A percentile compares a stretch with the other conserved stretches of the same genome.
These are phyloP conservation scores for Actinomortierella wolfii DNA, from an alignment of 371 early-diverging fungal species.

Conservation along the genomic window DNA sequence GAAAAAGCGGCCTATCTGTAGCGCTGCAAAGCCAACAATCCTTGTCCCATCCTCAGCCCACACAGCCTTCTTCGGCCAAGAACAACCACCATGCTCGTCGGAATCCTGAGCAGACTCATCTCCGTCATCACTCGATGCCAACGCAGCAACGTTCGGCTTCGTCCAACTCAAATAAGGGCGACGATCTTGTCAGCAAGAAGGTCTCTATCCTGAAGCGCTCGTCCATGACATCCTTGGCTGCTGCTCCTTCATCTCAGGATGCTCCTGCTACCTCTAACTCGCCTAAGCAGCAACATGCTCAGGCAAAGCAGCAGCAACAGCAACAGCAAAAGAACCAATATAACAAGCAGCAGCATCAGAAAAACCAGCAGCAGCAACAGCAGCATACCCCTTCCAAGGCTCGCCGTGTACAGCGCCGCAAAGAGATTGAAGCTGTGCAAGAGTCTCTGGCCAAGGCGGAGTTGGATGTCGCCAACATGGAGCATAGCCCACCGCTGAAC, in stretches of 20 bases:
- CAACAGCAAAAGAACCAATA: constrained; percentile 17
- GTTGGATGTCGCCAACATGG: constrained; percentile 19
- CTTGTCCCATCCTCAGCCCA: too few species aligned
- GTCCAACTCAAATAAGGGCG: constrained; percentile 2
- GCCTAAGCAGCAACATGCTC: neutral
- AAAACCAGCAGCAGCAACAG: constrained; percentile 18
- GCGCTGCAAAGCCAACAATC: constrained; percentile 15
- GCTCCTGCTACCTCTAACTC: constrained; percentile 5
- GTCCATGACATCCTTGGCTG: constrained; percentile 11
- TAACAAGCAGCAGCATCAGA: constrained; percentile 17
- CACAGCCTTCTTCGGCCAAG: constrained; percentile 5
- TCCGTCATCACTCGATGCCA: constrained; percentile 39
- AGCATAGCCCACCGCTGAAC: constrained; percentile 33
- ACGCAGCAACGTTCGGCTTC: constrained; percentile 15
- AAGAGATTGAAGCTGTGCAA: constrained; percentile 29
- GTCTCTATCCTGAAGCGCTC: constrained; percentile 22
- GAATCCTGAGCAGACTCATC: constrained; percentile 14
- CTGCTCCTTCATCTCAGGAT: constrained; percentile 4
- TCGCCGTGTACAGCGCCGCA: constrained; percentile 36
- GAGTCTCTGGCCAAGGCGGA: constrained; percentile 22
- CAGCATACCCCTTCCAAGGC: constrained; percentile 27
- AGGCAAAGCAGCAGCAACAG: constrained; percentile 8
- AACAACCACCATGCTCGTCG: constrained; percentile 13
- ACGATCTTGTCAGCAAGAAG: constrained; percentile 7
- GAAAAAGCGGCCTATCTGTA: constrained; percentile 28